Percentiles rank a stretch among this genome's conserved stretches.
These are phyloP conservation scores for Mariannaea sp. DNA, from an alignment of 2,329 filamentous ascomycete genomes.

Conservation along the genomic window DNA sequence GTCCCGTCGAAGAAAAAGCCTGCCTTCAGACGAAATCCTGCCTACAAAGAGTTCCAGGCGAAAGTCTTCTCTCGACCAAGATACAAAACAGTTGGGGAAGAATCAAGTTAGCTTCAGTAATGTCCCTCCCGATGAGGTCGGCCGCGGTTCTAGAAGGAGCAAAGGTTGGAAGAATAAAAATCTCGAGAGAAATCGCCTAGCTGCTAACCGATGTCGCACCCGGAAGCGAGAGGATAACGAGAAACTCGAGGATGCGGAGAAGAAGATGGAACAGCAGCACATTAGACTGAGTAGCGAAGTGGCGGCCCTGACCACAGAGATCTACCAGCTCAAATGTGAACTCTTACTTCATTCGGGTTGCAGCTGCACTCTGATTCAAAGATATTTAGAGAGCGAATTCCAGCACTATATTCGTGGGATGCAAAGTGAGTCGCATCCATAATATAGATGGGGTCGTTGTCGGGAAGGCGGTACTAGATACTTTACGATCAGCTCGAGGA, in stretches of 20 bases:
- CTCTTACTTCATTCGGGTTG: conserved; percentile 19
- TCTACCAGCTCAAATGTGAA: conserved; percentile 20
- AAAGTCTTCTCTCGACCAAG: not conserved
- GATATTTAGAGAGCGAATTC: conserved; percentile 16
- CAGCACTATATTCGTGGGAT: conserved; percentile 8
- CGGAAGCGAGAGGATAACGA: conserved; percentile 17
- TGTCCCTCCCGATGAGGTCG: not conserved
- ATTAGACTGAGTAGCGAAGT: conserved; percentile 8
- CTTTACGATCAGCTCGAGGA: not conserved
- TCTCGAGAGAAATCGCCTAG: conserved; percentile 10
- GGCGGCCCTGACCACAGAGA: conserved; percentile 12
- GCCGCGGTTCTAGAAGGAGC: not conserved
- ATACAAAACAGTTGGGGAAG: not conserved
- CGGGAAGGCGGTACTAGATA: not conserved
- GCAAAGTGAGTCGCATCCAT: not conserved
- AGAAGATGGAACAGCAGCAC: conserved; percentile 13
- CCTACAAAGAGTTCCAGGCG: not conserved
- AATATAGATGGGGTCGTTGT: not conserved
- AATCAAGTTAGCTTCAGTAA: not conserved
- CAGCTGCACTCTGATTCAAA: conserved; percentile 20
- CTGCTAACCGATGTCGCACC: conserved; percentile 18
- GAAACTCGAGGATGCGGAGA: conserved; percentile 13
- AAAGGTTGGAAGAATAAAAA: not conserved
- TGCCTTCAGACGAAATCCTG: not conserved
- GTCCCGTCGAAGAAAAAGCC: not conserved